A percentile compares a stretch with the other conserved stretches of the same genome.
Evolutionary conservation across 2,329 filamentous ascomycete genomes (phyloP).

Genomic region (Phyllosticta capitalensis): DNA sequence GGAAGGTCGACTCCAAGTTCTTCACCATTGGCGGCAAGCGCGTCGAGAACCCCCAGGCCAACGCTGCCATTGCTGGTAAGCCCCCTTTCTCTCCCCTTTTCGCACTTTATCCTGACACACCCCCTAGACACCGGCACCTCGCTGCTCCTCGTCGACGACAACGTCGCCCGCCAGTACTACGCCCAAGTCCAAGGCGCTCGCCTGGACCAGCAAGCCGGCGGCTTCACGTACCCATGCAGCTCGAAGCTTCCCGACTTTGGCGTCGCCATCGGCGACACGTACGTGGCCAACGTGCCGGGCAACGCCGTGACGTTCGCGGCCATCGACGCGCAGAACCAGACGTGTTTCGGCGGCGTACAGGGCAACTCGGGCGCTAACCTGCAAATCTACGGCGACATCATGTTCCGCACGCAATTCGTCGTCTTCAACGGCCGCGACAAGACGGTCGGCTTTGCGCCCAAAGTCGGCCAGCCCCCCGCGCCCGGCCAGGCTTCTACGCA

Average conservation of each 20-base stretch:
- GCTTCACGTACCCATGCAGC: conserved; percentile 36
- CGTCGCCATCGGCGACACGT: conserved; percentile 47
- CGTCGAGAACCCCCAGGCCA: conserved; percentile 43
- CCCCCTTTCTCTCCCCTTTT: background rate
- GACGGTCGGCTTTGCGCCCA: conserved; percentile 44
- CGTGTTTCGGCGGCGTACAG: conserved; percentile 62
- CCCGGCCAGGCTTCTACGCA: background rate
- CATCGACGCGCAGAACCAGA: conserved; percentile 33
- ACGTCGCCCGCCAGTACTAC: conserved; percentile 41
- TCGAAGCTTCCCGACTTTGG: conserved; percentile 34
- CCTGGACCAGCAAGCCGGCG: conserved; percentile 28
- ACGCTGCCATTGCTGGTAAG: conserved; percentile 33
- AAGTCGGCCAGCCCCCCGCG: conserved; percentile 12
- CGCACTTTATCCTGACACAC: background rate
- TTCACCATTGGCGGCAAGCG: conserved; percentile 49
- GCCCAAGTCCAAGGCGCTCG: conserved; percentile 29
- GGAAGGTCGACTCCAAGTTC: conserved; percentile 52
- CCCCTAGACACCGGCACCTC: conserved; percentile 47
- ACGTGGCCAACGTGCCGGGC: conserved; percentile 48
- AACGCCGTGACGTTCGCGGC: conserved; percentile 31
- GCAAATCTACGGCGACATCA: conserved; percentile 55
- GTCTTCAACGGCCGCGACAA: conserved; percentile 48
- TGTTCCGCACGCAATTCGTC: conserved; percentile 52
- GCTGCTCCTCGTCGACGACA: conserved; percentile 49
- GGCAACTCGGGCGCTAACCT: conserved; percentile 42